phyloP scores from a whole-genome alignment of 78 protist genomes.

The Tieghemostelium lacteum region DNA sequence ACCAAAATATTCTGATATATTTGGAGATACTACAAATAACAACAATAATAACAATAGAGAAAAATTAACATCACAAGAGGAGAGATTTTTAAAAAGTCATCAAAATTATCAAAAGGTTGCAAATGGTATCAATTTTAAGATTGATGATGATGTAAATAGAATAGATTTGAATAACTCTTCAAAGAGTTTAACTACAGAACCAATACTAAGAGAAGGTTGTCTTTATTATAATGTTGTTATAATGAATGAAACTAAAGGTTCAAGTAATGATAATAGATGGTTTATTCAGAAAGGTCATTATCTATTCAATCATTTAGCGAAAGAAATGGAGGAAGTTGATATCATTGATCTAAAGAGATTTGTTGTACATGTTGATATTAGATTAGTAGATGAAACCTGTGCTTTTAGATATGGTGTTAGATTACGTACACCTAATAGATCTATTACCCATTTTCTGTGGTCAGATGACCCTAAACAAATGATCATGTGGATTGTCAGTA shows the following conservation, averaged over 20 bases:
- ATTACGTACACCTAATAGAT: conserved; percentile 27
- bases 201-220: conserved; percentile 28
- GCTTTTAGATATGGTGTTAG: conserved; percentile 43
- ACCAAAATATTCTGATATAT: not conserved
- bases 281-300: conserved; percentile 42
- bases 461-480: conserved; percentile 53
- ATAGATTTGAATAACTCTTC: not conserved
- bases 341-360: conserved; percentile 48
- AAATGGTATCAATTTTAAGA: conserved; percentile 31
- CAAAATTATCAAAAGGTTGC: conserved; percentile 19
- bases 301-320: conserved; percentile 46
- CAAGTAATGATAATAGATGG: conserved; percentile 48
- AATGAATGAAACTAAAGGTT: conserved; percentile 41
- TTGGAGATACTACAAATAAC: not conserved
- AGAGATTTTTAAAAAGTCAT: not conserved
- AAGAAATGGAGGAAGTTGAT: conserved; percentile 43
- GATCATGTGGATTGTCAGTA: conserved; percentile 57
- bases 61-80: not conserved
- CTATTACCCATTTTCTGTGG: conserved; percentile 64
- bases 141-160: no score
- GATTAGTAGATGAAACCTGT: conserved; percentile 31
- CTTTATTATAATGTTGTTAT: conserved; percentile 56
- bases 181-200: no score
- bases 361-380: conserved; percentile 26
- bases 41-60: not conserved